Evolutionary conservation across 352 stramenopile species (phyloP).

Genomic region (Lagenidium giganteum): DNA sequence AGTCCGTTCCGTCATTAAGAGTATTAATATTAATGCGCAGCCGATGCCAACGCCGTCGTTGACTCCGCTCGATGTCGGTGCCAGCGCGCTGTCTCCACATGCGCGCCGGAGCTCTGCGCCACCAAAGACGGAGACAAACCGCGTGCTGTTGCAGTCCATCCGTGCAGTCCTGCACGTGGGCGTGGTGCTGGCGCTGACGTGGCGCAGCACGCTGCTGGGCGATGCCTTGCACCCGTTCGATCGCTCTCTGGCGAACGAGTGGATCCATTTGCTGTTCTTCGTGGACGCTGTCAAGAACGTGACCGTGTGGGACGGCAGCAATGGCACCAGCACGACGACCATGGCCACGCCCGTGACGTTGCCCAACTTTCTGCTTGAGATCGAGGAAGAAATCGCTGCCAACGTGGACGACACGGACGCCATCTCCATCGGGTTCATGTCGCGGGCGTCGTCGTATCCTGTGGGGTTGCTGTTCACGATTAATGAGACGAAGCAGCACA

Average conservation of each 20-base stretch:
- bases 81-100: too few relatives aligned
- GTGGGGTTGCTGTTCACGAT: constrained; percentile 73
- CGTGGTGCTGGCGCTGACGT: constrained; percentile 34
- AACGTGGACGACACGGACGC: constrained; percentile 64
- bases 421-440: constrained; percentile 43
- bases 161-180: constrained; percentile 35
- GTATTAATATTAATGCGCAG: too few relatives aligned
- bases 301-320: constrained; percentile 2
- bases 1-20: too few relatives aligned
- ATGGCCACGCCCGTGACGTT: constrained; percentile 24
- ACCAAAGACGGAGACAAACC: too few relatives aligned
- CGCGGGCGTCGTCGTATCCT: constrained; percentile 43
- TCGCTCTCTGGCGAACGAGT: constrained; percentile 57
- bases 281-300: constrained; percentile 31
- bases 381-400: constrained; percentile 56
- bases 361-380: constrained; percentile 62
- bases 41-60: too few relatives aligned
- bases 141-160: constrained; percentile 16
- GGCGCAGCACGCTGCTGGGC: constrained; percentile 41
- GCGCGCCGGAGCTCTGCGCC: too few relatives aligned
- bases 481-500: constrained; percentile 54
- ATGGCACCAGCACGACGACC: constrained; percentile 2
- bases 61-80: constrained; percentile 1
- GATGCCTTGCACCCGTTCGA: constrained; percentile 49
- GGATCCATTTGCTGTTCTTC: constrained; percentile 69